These are phyloP conservation scores for Lantana camara DNA, from an alignment of 257 asterid genomes.

Conservation along the genomic window DNA sequence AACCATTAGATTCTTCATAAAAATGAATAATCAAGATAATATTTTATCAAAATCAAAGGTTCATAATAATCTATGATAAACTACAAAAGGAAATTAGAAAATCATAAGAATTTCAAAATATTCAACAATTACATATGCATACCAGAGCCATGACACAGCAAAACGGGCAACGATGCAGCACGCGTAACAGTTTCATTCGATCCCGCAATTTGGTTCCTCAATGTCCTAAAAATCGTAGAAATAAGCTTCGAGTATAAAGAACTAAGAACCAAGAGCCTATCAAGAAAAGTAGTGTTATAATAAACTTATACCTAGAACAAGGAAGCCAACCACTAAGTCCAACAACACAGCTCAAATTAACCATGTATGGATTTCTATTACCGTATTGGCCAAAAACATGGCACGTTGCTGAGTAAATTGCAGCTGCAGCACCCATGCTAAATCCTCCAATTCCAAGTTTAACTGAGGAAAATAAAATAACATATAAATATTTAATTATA, in stretches of 20 bases:
- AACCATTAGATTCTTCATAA: too few species aligned
- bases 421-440: slow-evolving; percentile 90
- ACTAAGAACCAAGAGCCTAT: neutral
- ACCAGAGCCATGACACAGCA: slow-evolving; percentile 91
- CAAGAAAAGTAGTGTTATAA: neutral
- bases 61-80: too few species aligned
- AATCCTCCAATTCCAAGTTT: slow-evolving; percentile 86
- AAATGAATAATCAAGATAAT: too few species aligned
- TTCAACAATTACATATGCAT: neutral
- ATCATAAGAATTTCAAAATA: too few species aligned
- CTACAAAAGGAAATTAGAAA: too few species aligned
- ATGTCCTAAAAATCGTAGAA: slow-evolving; percentile 53
- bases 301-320: slow-evolving; percentile 53
- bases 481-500: too few species aligned
- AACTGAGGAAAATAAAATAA: slow-evolving; percentile 38
- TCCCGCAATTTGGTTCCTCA: slow-evolving; percentile 57
- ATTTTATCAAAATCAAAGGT: too few species aligned
- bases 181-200: slow-evolving; percentile 56
- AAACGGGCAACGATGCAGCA: slow-evolving; percentile 69
- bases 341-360: slow-evolving; percentile 53
- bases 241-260: neutral
- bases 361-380: slow-evolving; percentile 52
- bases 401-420: slow-evolving; percentile 80
- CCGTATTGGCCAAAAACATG: slow-evolving; percentile 55
- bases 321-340: slow-evolving; percentile 95